A percentile compares a stretch with the other conserved stretches of the same genome.
phyloP scores from a whole-genome alignment of 192 early-diverging fungal genomes.

The Podila clonocystis region DNA sequence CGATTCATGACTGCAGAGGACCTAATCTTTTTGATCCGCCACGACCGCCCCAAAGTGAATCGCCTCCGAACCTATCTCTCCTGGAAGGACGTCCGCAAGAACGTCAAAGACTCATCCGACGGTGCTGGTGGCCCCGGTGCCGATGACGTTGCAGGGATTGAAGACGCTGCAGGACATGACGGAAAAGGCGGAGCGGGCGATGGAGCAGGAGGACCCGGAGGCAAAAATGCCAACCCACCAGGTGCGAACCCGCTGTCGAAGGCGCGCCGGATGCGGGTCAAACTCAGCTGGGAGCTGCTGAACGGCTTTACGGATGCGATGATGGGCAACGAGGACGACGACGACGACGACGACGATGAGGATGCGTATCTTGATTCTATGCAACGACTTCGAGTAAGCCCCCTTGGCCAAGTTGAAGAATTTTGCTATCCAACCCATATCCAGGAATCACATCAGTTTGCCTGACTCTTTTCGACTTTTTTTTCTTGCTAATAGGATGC shows the following conservation, averaged over 20 bases:
- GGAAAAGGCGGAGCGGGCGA: constrained; percentile 44
- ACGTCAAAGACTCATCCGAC: constrained; percentile 78
- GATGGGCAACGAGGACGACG: constrained; percentile 80
- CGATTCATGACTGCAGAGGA: constrained; percentile 88
- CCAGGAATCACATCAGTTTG: no score
- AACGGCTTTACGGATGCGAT: constrained; percentile 82
- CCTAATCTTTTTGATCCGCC: constrained; percentile 95
- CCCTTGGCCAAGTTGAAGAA: no score
- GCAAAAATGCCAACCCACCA: constrained; percentile 14
- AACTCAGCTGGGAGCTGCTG: constrained; percentile 94
- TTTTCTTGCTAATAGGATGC: constrained; percentile 65
- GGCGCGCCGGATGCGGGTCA: constrained; percentile 68
- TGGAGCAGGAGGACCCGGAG: constrained; percentile 32
- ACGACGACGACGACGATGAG: constrained; percentile 91
- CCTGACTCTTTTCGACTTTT: no score
- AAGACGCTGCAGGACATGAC: constrained; percentile 68
- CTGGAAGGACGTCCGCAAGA: constrained; percentile 97
- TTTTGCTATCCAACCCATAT: no score
- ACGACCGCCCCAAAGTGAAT: constrained; percentile 94
- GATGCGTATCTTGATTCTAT: constrained; percentile 92
- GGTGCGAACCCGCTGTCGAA: constrained; percentile 56
- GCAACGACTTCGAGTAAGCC: constrained; percentile 72
- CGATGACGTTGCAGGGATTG: constrained; percentile 63
- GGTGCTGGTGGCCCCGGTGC: constrained; percentile 61
- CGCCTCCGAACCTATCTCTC: constrained; percentile 89